A percentile compares a stretch with the other conserved stretches of the same genome.
Evolutionary conservation across 805 yeast species (phyloP).

Genomic region (Wickerhamiella slavikovae): DNA sequence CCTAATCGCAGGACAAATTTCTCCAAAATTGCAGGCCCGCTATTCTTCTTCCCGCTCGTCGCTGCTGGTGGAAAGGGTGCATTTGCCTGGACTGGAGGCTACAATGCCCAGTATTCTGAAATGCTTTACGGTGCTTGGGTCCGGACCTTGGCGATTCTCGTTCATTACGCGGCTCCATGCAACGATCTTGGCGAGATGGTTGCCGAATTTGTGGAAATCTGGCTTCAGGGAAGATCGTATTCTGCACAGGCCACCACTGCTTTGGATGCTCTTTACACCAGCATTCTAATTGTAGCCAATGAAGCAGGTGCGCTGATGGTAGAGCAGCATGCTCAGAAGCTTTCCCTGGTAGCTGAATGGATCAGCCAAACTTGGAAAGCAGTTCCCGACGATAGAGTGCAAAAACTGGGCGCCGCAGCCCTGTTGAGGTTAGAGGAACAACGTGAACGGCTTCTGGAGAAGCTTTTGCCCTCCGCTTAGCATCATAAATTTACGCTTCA

Average conservation of each 20-base stretch:
- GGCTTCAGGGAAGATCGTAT: conserved; percentile 6
- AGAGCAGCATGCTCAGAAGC: conserved; percentile 11
- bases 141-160: conserved; percentile 33
- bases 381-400: conserved; percentile 13
- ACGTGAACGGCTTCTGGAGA: conserved; percentile 4
- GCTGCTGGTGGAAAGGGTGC: conserved; percentile 11
- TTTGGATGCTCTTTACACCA: conserved; percentile 16
- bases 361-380: conserved; percentile 15
- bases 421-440: conserved; percentile 13
- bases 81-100: conserved; percentile 1
- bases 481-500: too few species aligned
- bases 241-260: conserved; percentile 8
- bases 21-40: conserved; percentile 24
- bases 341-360: conserved; percentile 16
- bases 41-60: conserved; percentile 34
- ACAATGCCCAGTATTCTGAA: conserved; percentile 9
- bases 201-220: conserved; percentile 24
- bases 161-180: conserved; percentile 39
- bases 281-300: conserved; percentile 15
- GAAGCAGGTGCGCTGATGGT: conserved; percentile 14
- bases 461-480: conserved; percentile 1
- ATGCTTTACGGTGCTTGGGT: conserved; percentile 37
- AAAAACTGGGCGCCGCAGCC: conserved; percentile 17
- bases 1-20: conserved; percentile 18
- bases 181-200: conserved; percentile 35